Evolutionary conservation across 495 filamentous ascomycete species (phyloP).

Genomic region (Podospora sp.): DNA sequence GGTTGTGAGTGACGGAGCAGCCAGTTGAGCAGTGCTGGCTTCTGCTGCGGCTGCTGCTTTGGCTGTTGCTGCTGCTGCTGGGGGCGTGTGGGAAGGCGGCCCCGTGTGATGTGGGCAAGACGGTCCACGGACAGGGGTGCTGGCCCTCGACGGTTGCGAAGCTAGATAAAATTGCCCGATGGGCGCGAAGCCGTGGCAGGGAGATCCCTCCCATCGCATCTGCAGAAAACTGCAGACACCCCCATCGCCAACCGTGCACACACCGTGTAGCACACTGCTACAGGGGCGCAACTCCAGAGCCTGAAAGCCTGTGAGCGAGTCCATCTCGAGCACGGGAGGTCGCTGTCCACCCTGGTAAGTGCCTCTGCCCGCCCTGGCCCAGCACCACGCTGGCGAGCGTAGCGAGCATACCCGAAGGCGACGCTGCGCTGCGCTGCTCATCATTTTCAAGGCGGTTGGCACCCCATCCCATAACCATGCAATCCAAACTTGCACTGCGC

Average conservation of each 20-base stretch:
- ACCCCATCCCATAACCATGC: slow-evolving; percentile 6
- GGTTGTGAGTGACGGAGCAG: slow-evolving; percentile 13
- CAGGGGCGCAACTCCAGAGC: neutral
- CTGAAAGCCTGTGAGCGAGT: neutral
- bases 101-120: slow-evolving; percentile 1
- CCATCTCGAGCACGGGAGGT: neutral
- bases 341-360: neutral
- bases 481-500: slow-evolving; percentile 8
- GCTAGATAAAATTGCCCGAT: slow-evolving; percentile 50
- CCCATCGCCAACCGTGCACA: slow-evolving; percentile 14
- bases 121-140: slow-evolving; percentile 23
- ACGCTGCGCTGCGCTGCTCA: slow-evolving; percentile 3
- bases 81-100: neutral
- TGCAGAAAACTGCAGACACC: slow-evolving; percentile 27
- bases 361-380: neutral
- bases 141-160: slow-evolving; percentile 37
- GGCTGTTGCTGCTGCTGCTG: neutral
- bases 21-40: neutral
- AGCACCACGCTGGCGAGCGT: slow-evolving; percentile 7
- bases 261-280: slow-evolving; percentile 16
- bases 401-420: slow-evolving; percentile 14
- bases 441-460: slow-evolving; percentile 8
- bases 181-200: slow-evolving; percentile 34
- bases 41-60: neutral
- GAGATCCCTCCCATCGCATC: slow-evolving; percentile 38